Conservation (phyloP, 2,329 filamentous ascomycete genomes). For the Huntiella moniliformis region DNA sequence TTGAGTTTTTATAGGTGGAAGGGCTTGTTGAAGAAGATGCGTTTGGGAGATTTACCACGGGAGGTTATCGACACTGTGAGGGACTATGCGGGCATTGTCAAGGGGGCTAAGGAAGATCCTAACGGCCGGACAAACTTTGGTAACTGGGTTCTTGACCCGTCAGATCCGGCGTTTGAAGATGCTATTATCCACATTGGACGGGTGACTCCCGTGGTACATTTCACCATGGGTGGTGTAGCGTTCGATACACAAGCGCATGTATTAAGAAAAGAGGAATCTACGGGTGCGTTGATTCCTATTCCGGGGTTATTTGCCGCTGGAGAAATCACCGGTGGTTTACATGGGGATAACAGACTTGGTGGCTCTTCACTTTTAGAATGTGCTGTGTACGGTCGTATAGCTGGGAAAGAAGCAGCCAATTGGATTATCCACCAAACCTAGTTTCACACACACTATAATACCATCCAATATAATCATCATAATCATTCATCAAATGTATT, state of each 20-base stretch:
- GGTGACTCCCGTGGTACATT: conserved; percentile 46
- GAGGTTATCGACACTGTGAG: conserved; percentile 25
- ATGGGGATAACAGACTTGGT: conserved; percentile 42
- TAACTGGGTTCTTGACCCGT: conserved; percentile 30
- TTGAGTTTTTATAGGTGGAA: conserved; percentile 46
- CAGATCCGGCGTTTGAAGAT: conserved; percentile 25
- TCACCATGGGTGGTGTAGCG: conserved; percentile 46
- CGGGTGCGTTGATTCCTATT: conserved; percentile 24
- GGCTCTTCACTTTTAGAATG: conserved; percentile 44
- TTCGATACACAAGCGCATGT: conserved; percentile 36
- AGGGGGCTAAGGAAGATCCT: conserved; percentile 21
- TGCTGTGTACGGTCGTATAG: conserved; percentile 42
- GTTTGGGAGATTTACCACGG: conserved; percentile 29
- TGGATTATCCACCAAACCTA: too few relatives aligned
- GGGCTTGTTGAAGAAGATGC: conserved; percentile 37
- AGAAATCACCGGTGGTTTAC: conserved; percentile 45
- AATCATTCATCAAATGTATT: not conserved
- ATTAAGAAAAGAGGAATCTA: conserved; percentile 20
- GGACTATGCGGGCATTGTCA: conserved; percentile 28
- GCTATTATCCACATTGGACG: conserved; percentile 37
- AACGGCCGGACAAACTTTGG: conserved; percentile 34
- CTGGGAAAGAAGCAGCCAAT: conserved; percentile 28
- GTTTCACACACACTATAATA: not conserved
- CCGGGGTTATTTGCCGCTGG: conserved; percentile 42
- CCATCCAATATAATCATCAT: not conserved